Conservation (phyloP, 768 basidiomycete genomes). For the Roridomyces roridus region DNA sequence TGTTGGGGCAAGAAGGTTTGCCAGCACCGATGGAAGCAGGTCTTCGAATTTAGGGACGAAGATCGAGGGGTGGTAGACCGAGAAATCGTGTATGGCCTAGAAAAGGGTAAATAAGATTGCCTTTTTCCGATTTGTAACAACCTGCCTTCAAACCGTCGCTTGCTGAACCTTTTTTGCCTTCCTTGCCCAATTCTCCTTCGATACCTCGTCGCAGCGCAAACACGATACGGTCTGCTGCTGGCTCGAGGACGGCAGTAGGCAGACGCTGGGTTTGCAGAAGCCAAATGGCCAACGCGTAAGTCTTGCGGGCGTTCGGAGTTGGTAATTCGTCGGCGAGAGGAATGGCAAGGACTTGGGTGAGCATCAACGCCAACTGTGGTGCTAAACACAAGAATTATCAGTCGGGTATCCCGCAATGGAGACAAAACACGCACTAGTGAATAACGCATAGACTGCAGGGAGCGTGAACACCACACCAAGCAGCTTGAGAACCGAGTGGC, state of each 20-base stretch:
- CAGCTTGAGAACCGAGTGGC: conserved; percentile 72
- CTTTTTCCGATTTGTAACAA: neutral
- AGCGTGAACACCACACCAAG: conserved; percentile 65
- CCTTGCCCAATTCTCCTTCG: conserved; percentile 85
- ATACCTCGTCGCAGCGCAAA: conserved; percentile 77
- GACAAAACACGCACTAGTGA: conserved; percentile 56
- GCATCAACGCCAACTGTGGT: conserved; percentile 60
- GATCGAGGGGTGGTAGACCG: conserved; percentile 62
- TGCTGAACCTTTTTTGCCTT: conserved; percentile 85
- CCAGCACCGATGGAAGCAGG: conserved; percentile 64
- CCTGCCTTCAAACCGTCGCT: conserved; percentile 80
- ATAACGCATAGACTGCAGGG: conserved; percentile 63
- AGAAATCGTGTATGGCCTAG: conserved; percentile 40
- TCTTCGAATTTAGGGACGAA: conserved; percentile 72
- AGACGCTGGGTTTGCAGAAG: conserved; percentile 75
- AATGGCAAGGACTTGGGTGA: conserved; percentile 72
- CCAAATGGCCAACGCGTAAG: conserved; percentile 79
- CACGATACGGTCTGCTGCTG: conserved; percentile 70
- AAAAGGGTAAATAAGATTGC: neutral
- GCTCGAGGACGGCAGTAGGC: conserved; percentile 62
- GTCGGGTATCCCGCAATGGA: conserved; percentile 18
- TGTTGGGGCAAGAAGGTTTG: conserved; percentile 68
- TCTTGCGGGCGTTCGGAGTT: conserved; percentile 87
- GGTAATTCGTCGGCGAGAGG: conserved; percentile 73
- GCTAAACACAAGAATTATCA: conserved; percentile 44